Base-by-base conservation (phyloP, 108 stramenopile genomes). In the Pseudonitzschia multiseries region DNA sequence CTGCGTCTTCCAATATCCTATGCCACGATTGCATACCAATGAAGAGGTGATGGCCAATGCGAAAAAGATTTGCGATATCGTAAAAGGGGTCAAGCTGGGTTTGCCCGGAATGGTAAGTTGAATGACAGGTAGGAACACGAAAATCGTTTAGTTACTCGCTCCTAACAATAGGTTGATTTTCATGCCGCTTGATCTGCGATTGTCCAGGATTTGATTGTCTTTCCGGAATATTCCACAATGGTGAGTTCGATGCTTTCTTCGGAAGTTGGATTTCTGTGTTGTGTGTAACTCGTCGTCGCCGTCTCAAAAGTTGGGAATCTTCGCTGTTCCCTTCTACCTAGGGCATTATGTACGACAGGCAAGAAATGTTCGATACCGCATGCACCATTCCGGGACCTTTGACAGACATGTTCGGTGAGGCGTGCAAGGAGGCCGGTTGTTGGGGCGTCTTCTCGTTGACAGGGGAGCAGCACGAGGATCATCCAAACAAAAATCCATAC, bases 351-450 rank as follows among this genome's bases (percentile, higher is more conserved):
- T 92, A 92, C 65, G 91, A 92, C 71, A 74, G 83, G 6, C 72
- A 89, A 56, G 91, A 92, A 79, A 92, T 92, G 91, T 92, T 92
- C 68, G 91, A 89, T 70, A 92, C 91, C 4, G 91, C 91, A 1
- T 84, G 84, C 68, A 46, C 59, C 6, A 86, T 92, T 64, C 91
- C 91, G 1, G 91, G 91, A 42, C 87, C 86, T 0, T 42, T 89
- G 63, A 92, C 91, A 10, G 79, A 79, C 29, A 79, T 79, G 71
- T 79, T 79, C 50, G 84, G 83, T 24, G 85, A 74, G 40, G 86
- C 87, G 0, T 92, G 91, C 68, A 77, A 70, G 31, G 86, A 92
- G 36, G 88, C 86, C 12, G 83, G 83, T 21, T 84, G 83, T 14
- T 91, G 90, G 90, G 90, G 90, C 28, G 90, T 92, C 27, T 92